Conservation (phyloP, 2,329 filamentous ascomycete genomes). For the Cercospora brassicicola region DNA sequence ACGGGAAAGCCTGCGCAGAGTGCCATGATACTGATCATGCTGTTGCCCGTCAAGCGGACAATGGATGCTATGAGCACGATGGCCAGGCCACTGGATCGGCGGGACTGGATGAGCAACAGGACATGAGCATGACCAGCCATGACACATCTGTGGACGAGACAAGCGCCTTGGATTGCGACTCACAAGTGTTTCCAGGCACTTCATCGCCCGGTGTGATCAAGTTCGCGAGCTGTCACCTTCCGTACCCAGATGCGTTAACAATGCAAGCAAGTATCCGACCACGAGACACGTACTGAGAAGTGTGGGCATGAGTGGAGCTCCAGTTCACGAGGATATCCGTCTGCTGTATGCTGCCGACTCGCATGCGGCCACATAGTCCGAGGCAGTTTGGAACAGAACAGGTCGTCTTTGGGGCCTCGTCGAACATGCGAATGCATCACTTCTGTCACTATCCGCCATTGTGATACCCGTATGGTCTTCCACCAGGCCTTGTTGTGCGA, state of each 20-base stretch:
- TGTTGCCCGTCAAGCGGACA: background rate
- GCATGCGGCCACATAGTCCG: conserved; percentile 5
- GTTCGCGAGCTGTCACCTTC: too few species aligned
- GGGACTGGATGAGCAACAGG: background rate
- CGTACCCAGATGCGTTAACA: background rate
- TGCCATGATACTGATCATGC: background rate
- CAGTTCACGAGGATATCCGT: conserved; percentile 8
- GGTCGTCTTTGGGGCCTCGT: background rate
- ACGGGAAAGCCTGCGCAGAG: too few species aligned
- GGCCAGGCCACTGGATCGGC: background rate
- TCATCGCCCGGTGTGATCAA: background rate
- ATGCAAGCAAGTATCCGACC: background rate
- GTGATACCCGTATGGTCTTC: background rate
- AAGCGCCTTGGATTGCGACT: background rate
- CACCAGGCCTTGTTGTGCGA: conserved; percentile 1
- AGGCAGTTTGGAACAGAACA: conserved; percentile 1
- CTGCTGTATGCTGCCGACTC: conserved; percentile 1
- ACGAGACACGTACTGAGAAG: conserved; percentile 1
- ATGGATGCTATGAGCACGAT: background rate
- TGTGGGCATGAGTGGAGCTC: background rate
- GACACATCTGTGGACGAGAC: background rate
- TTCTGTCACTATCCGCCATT: conserved; percentile 6
- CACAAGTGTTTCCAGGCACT: background rate
- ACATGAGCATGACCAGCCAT: background rate
- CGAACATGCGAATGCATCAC: conserved; percentile 1